phyloP scores from a whole-genome alignment of 768 basidiomycete species.

The Nidula microcarpa region DNA sequence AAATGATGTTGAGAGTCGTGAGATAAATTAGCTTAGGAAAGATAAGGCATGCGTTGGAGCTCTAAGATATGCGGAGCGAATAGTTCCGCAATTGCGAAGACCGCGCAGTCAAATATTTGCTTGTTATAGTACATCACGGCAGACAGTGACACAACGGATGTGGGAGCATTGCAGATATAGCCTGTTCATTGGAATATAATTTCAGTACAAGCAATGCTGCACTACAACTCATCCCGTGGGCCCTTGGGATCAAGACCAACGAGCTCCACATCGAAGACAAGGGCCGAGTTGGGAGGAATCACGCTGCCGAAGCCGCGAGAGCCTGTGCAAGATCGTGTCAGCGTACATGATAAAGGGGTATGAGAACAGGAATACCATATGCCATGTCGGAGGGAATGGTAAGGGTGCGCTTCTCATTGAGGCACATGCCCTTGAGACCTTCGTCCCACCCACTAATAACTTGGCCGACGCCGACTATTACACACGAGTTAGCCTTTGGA shows the following conservation, averaged over 20 bases:
- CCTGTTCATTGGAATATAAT: too few species aligned
- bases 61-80: too few species aligned
- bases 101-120: too few species aligned
- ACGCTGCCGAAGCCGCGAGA: constrained; percentile 67
- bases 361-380: constrained; percentile 57
- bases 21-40: too few species aligned
- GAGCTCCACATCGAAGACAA: constrained; percentile 87
- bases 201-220: too few species aligned
- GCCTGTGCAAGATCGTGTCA: constrained; percentile 35
- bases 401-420: constrained; percentile 83
- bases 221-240: constrained; percentile 53
- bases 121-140: too few species aligned
- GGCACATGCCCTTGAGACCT: constrained; percentile 81
- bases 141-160: too few species aligned
- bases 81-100: too few species aligned
- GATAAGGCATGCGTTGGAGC: too few species aligned
- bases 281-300: constrained; percentile 77
- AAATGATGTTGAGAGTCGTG: too few species aligned
- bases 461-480: constrained; percentile 70
- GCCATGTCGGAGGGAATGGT: constrained; percentile 80
- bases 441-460: constrained; percentile 87
- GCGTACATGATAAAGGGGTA: background rate
- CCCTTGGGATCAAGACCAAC: constrained; percentile 50
- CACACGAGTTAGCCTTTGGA: background rate
- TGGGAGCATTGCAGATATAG: too few species aligned